phyloP scores from a whole-genome alignment of 208 protist genomes.

The Jaenimonas drosophilae region DNA sequence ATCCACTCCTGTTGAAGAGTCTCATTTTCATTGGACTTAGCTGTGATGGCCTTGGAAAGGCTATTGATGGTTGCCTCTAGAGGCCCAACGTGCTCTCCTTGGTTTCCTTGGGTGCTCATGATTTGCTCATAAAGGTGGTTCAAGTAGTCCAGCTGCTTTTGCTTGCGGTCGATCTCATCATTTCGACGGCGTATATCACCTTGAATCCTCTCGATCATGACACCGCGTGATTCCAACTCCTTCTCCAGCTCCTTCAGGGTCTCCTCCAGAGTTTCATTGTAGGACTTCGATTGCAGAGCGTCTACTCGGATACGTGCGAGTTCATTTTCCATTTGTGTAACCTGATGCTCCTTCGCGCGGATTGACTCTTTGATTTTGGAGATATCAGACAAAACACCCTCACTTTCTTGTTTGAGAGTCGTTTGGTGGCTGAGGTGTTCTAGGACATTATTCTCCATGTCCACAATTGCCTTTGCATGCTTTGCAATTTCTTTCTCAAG shows the following conservation, averaged over 20 bases:
- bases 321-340: conserved; percentile 94
- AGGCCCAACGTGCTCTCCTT: conserved; percentile 88
- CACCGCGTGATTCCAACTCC: conserved; percentile 85
- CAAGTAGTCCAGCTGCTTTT: conserved; percentile 92
- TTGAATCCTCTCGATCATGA: conserved; percentile 92
- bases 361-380: conserved; percentile 87
- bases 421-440: conserved; percentile 86
- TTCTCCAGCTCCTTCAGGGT: conserved; percentile 83
- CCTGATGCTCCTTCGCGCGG: conserved; percentile 89
- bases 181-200: conserved; percentile 91
- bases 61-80: conserved; percentile 94
- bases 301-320: conserved; percentile 92
- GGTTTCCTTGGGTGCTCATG: conserved; percentile 39
- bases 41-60: conserved; percentile 86
- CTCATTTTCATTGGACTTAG: conserved; percentile 86
- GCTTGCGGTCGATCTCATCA: conserved; percentile 95
- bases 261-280: conserved; percentile 87
- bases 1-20: conserved; percentile 94
- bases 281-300: conserved; percentile 88
- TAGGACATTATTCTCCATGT: conserved; percentile 85
- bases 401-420: conserved; percentile 90
- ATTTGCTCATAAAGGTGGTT: conserved; percentile 93
- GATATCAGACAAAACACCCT: conserved; percentile 82
- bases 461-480: conserved; percentile 66
- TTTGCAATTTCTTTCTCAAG: conserved; percentile 83